Conservation (phyloP, 2,329 filamentous ascomycete genomes). For the Trichoderma sp. region DNA sequence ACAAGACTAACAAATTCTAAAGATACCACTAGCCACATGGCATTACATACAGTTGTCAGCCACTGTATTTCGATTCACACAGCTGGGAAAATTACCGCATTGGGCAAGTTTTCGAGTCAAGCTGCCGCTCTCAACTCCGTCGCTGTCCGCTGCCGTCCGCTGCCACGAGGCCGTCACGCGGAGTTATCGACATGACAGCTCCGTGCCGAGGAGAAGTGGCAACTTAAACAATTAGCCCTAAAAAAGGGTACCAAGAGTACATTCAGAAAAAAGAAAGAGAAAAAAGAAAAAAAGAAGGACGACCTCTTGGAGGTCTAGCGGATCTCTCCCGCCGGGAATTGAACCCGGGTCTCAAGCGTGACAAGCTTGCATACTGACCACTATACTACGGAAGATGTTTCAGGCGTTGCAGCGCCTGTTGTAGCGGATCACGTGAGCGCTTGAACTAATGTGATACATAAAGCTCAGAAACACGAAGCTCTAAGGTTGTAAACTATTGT, state of each 20-base stretch:
- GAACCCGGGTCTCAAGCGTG: constrained; percentile 19
- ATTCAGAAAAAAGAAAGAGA: not conserved
- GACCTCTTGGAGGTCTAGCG: constrained; percentile 11
- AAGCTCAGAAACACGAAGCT: not conserved
- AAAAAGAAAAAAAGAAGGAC: not conserved
- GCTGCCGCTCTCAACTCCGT: not conserved
- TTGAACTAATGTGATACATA: not conserved
- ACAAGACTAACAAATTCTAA: not conserved
- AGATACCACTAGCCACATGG: not conserved
- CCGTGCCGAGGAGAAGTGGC: not conserved
- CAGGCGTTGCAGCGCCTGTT: constrained; percentile 15
- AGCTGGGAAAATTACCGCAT: not conserved
- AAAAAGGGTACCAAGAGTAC: not conserved
- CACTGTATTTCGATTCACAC: not conserved
- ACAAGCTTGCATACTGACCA: constrained; percentile 20
- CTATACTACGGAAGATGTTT: constrained; percentile 18
- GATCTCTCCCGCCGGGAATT: constrained; percentile 19
- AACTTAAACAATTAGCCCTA: not conserved
- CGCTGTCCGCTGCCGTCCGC: not conserved
- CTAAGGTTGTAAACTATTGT: no score
- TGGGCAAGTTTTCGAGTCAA: not conserved
- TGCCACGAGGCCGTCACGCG: not conserved
- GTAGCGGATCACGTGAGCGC: constrained; percentile 11
- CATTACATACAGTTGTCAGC: not conserved
- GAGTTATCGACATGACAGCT: not conserved